Evolutionary conservation across 345 rosid species (phyloP), one percentile per base, ranked within the genome.

Genomic region (Physaria fendleri): DNA sequence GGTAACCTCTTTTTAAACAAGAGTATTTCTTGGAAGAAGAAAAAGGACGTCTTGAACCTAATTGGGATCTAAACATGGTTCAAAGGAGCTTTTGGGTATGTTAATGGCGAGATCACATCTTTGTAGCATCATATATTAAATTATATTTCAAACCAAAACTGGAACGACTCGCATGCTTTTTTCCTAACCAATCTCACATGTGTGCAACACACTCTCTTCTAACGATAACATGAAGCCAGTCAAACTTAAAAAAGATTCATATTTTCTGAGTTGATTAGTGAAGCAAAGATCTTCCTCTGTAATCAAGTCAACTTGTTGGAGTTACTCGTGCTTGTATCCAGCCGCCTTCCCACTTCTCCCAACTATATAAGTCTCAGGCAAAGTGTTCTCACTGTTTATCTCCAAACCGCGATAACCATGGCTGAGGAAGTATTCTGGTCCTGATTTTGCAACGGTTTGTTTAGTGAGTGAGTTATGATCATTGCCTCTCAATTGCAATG

Each of bases 281-380:
- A n/a, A n/a, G 11, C 35, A 44, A 0, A 4, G 18, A 35, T 2
- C 18, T 33, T 8, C 34, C 21, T 33, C 4, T 17, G 40, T 35
- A 9, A 35, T 11, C 14, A 35, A 35, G 41, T 45, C 4, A 30
- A 13, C 29, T 16, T 53, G 27, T 42, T 15, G 38, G 41, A 52
- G 32, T 45, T 41, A 77, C 80, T 82, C 88, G 45, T 82, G 77
- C 21, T 21, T 64, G 37, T 82, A 85, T 28, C 86, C 82, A 0
- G 86, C 68, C 0, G 97, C 99, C 64, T 77, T 86, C 15, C 99
- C 99, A 30, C 85, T 80, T 77, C 86, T 80, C 29, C 99, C 99
- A 43, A 81, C 67, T 13, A 77, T 42, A 53, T 58, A 83, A 2
- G 81, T 72, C 80, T 83, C 91, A 0, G 89, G 82, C 1, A 11